Base-by-base conservation (phyloP, 768 basidiomycete genomes). In the Russula dissimulans region DNA sequence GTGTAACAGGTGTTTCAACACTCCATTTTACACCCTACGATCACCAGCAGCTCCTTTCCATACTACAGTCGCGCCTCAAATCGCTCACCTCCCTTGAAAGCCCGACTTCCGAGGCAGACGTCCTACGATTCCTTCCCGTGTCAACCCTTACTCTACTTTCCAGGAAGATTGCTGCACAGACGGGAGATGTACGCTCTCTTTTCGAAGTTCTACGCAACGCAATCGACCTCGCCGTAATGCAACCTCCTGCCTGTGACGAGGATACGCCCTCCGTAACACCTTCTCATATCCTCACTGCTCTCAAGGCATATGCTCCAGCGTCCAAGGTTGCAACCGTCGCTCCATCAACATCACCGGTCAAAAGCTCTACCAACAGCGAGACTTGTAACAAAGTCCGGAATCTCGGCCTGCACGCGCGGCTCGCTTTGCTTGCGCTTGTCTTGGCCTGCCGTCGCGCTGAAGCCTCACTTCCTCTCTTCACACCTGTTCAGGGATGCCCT, bases 21-120 rank as follows among this genome's bases (percentile, higher is more conserved):
- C 72, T 92, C 39, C 90, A 92, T 69, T 93, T 94, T 68, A 75
- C 84, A 18, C 89, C 91, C 0, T 95, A 94, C 69, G 83, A 83
- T 0, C 79, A 88, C 15, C 66, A 77, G 6, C 86, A 92, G 67
- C 78, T 95, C 9, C 79, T 84, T 41, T 74, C 79, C 9, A 87
- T 94, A 65, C 74, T 92, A 6, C 78, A 79, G 51, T 75, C 82
- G 5, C 83, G 91, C 29, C 77, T 93, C 39, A 72, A 75, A 17
- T 71, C 81, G 1, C 74, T 90, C 10, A 76, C 77, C 38, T 50
- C 45, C n/a, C 54, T 53, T 10, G 75, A 76, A 9, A 43, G 34
- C 9, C 44, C 54, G 17, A 51, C 42, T 38, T 29, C 56, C 43
- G 58, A 59, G 14, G 65, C 67, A 10, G 31, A 54, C 29, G 69